Evolutionary conservation across 352 stramenopile species (phyloP), one percentile per base, ranked within the genome.

Genomic region (Pythium grandisporangium): DNA sequence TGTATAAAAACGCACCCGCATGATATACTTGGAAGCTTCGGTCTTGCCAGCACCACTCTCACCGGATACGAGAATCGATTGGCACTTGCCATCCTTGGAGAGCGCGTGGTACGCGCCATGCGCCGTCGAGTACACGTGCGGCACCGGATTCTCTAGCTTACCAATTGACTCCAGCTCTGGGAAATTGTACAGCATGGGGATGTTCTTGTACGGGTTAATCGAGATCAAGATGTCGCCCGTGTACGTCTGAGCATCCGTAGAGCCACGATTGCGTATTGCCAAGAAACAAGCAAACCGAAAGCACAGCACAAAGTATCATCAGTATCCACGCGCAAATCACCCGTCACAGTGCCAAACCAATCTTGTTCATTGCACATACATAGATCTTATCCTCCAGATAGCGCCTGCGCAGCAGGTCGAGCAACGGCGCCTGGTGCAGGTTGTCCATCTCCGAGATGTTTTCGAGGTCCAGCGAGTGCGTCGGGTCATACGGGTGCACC

Each of bases 131-230:
- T 91, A 94, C 4, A 94, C 81, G 49, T 94, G 81, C 16, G 81
- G 81, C 46, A 87, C 64, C 2, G 74, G 78, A 46, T 95, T 91
- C 37, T 94, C 77, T 17, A 90, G 56, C 48, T 91, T 92, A 20
- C 70, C 76, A 44, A 92, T 84, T 13, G 74, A 87, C 44, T 88
- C 78, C n/a, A 94, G 59, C 41, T 94, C 82, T 4, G 79, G 79
- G 36, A 95, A 88, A 59, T 93, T 93, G 64, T 96, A 96, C 17
- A 95, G 66, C 66, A 93, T 84, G 38, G 81, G 75, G 41, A 96
- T 92, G 59, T 90, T 89, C 74, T 97, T 96, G 82, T 97, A 98
- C 42, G 93, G 93, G 61, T 98, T 98, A 48, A 98, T 94, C 27
- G 86, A 96, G 65, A 98, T 97, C 30, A 98, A 63, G 16, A 98